Evolutionary conservation across 371 early-diverging fungal genomes (phyloP).

Genomic region (Gilbertella persicaria): DNA sequence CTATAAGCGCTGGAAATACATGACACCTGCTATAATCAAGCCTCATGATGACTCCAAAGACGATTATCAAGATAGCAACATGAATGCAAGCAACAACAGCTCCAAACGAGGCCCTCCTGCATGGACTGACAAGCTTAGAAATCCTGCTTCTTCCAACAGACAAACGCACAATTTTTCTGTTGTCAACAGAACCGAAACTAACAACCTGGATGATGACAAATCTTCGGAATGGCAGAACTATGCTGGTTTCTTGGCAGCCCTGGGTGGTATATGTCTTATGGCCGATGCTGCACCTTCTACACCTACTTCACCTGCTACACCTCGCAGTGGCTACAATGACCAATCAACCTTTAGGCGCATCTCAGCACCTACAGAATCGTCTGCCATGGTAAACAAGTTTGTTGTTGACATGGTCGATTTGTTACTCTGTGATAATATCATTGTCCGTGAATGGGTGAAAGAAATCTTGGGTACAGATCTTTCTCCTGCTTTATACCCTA

Average conservation of each 20-base stretch:
- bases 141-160: slow-evolving; percentile 22
- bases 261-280: slow-evolving; percentile 67
- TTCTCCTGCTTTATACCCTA: slow-evolving; percentile 79
- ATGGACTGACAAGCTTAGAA: slow-evolving; percentile 49
- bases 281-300: slow-evolving; percentile 40
- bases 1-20: slow-evolving; percentile 76
- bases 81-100: not conserved
- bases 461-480: slow-evolving; percentile 88
- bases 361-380: slow-evolving; percentile 50
- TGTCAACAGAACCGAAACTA: slow-evolving; percentile 9
- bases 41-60: slow-evolving; percentile 48
- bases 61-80: slow-evolving; percentile 26
- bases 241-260: slow-evolving; percentile 70
- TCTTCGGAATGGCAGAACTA: slow-evolving; percentile 70
- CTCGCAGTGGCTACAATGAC: slow-evolving; percentile 20
- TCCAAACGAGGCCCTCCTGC: slow-evolving; percentile 24
- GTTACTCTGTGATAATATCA: slow-evolving; percentile 79
- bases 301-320: slow-evolving; percentile 32
- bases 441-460: slow-evolving; percentile 89
- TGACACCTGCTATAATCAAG: slow-evolving; percentile 56
- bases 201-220: slow-evolving; percentile 41
- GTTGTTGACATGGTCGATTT: slow-evolving; percentile 86
- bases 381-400: slow-evolving; percentile 77
- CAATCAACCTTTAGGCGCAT: slow-evolving; percentile 29
- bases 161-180: slow-evolving; percentile 16